Evolutionary conservation across 352 stramenopile species (phyloP), one percentile per base, ranked within the genome.

Genomic region (Globisporangium sylvaticum): DNA sequence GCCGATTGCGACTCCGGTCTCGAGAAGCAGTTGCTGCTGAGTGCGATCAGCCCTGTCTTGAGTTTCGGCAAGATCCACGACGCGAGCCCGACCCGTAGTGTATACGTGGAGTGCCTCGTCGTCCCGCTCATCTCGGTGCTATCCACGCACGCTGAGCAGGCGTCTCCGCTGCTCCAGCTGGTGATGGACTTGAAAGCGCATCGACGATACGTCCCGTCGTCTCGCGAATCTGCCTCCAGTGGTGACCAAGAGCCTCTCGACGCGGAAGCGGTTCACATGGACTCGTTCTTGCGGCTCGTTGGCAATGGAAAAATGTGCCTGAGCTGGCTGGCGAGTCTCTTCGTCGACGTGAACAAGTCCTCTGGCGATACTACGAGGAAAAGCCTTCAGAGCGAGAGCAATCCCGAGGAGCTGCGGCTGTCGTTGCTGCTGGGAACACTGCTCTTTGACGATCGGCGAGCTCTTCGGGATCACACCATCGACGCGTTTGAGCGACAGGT

Each of bases 81-180:
- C 61, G 37, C 27, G 20, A 20, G 9, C 39, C n/a, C 52, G 3
- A 42, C 15, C 4, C 79, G 82, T 3, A 37, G 5, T 25, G 76
- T 90, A 1, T 89, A 88, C 58, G 73, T 89, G 5, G 85, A 92
- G 59, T 76, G 71, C 22, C 71, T 94, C 0, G 29, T 91, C 48
- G 44, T 90, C 7, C 81, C 85, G 20, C 63, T 94, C 9, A 68
- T 89, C 7, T 76, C 72, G 4, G 69, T 88, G 59, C 48, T 90
- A 50, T 56, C 77, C 2, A 70, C 67, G 4, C 75, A 85, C 65
- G 37, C 63, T 4, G 56, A 44, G 0, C 39, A 74, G 6, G 78
- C 76, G 18, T 67, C 75, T 6, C 56, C 72, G 3, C 48, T 91
- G 29, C 71, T 90, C 25, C 70, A 89, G 29, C 20, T 68, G 25